These are phyloP conservation scores for Mollisiaceae sp. DNA, from an alignment of 2,329 filamentous ascomycete genomes.

Conservation along the genomic window DNA sequence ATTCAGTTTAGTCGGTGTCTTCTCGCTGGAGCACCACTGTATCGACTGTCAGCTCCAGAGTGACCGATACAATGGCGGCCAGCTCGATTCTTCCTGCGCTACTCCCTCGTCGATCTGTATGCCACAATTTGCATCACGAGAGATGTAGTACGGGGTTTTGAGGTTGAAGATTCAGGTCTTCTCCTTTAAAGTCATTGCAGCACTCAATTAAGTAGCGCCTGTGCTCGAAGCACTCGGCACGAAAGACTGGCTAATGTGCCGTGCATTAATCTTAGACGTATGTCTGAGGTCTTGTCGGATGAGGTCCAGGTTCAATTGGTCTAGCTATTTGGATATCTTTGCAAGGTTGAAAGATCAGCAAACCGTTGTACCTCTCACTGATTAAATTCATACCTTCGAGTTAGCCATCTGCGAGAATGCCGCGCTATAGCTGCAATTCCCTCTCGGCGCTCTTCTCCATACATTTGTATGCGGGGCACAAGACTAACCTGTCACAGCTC, in stretches of 20 bases:
- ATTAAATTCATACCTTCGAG: conserved; percentile 81
- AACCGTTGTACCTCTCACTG: conserved; percentile 61
- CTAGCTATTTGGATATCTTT: conserved; percentile 22
- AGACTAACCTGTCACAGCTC: conserved; percentile 86
- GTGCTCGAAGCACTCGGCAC: conserved; percentile 24
- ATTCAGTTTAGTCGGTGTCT: conserved; percentile 73
- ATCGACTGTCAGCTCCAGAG: conserved; percentile 39
- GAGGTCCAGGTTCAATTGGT: conserved; percentile 54
- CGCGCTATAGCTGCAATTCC: conserved; percentile 90
- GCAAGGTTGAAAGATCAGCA: conserved; percentile 36
- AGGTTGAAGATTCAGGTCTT: conserved; percentile 71
- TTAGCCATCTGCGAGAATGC: conserved; percentile 89
- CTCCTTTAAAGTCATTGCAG: conserved; percentile 80
- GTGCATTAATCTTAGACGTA: conserved; percentile 54
- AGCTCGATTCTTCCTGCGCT: conserved; percentile 78
- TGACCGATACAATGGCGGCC: conserved; percentile 58
- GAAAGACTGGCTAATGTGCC: conserved; percentile 36
- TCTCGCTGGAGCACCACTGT: conserved; percentile 67
- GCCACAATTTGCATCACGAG: conserved; percentile 57
- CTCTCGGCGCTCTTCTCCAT: conserved; percentile 78
- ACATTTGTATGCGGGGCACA: conserved; percentile 66
- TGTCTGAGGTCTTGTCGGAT: conserved; percentile 77
- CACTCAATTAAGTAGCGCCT: conserved; percentile 44
- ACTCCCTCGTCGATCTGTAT: conserved; percentile 61
- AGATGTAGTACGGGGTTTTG: conserved; percentile 75